Evolutionary conservation across 768 basidiomycete genomes (phyloP).

Genomic region (Tulasnella sp.): DNA sequence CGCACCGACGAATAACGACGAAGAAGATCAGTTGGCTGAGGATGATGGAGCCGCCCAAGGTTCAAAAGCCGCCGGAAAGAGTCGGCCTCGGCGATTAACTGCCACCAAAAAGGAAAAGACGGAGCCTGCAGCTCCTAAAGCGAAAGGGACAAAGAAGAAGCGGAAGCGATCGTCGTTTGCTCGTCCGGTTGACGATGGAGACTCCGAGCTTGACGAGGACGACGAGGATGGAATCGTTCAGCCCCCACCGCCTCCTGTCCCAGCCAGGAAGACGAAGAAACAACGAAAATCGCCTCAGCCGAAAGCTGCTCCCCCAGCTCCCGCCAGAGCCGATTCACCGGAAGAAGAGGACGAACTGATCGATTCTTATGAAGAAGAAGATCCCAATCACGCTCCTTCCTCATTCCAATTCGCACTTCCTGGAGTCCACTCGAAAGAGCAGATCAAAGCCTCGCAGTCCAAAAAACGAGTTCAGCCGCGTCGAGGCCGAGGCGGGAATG

Average conservation of each 20-base stretch:
- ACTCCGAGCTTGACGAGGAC: slow-evolving; percentile 20
- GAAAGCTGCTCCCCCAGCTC: neutral
- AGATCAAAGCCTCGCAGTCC: neutral
- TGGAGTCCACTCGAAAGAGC: neutral
- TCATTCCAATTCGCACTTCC: slow-evolving; percentile 6
- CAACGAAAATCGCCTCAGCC: neutral
- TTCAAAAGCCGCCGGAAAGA: neutral
- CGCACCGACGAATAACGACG: neutral
- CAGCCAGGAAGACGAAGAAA: neutral
- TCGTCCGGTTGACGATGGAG: slow-evolving; percentile 17
- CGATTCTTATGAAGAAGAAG: neutral
- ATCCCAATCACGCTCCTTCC: neutral
- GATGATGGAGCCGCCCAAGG: neutral
- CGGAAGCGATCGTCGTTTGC: neutral
- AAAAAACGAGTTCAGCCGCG: neutral
- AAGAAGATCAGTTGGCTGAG: slow-evolving; percentile 16
- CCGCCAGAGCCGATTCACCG: neutral
- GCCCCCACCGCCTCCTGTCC: neutral
- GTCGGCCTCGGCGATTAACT: neutral
- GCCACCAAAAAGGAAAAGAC: neutral
- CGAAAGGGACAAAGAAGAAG: neutral
- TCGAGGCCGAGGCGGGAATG: neutral
- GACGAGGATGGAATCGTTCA: neutral
- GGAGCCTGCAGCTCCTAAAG: neutral
- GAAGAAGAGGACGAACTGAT: slow-evolving; percentile 5